These are phyloP conservation scores for Plasmodium chabaudi DNA, from an alignment of 169 alveolate species.

Conservation along the genomic window DNA sequence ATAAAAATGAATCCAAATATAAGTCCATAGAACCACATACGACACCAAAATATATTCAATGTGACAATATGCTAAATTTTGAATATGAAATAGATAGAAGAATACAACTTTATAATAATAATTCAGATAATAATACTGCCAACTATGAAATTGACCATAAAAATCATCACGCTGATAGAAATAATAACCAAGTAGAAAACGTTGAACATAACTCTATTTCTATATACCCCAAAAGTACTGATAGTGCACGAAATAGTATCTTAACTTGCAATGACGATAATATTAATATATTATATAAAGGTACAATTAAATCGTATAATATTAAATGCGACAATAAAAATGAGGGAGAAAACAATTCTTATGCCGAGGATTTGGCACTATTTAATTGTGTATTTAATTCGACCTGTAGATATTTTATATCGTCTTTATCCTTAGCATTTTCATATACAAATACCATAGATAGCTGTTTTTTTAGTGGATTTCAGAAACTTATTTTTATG, in stretches of 20 bases:
- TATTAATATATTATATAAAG: neutral
- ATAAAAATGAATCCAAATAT: neutral
- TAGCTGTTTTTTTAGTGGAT: slow-evolving; percentile 62
- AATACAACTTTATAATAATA: slow-evolving; percentile 13
- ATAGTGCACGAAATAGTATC: neutral
- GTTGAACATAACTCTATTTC: neutral
- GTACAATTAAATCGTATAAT: neutral
- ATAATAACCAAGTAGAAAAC: neutral
- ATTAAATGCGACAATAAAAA: neutral
- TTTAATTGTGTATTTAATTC: slow-evolving; percentile 58
- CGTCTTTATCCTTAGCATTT: slow-evolving; percentile 63
- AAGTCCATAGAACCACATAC: neutral
- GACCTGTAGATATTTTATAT: slow-evolving; percentile 73
- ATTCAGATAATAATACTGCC: neutral
- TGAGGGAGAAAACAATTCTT: neutral
- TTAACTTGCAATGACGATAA: neutral
- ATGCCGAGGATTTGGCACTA: slow-evolving; percentile 10
- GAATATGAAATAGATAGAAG: slow-evolving; percentile 27
- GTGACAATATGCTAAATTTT: neutral
- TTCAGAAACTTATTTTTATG: slow-evolving; percentile 66
- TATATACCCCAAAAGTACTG: no score
- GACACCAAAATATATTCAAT: neutral
- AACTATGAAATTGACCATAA: neutral
- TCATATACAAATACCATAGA: slow-evolving; percentile 70
- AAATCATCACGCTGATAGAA: neutral